Percentiles rank a stretch among this genome's conserved stretches.
phyloP scores from a whole-genome alignment of 2,329 filamentous ascomycete genomes.

The Ophiostoma angusticollis region DNA sequence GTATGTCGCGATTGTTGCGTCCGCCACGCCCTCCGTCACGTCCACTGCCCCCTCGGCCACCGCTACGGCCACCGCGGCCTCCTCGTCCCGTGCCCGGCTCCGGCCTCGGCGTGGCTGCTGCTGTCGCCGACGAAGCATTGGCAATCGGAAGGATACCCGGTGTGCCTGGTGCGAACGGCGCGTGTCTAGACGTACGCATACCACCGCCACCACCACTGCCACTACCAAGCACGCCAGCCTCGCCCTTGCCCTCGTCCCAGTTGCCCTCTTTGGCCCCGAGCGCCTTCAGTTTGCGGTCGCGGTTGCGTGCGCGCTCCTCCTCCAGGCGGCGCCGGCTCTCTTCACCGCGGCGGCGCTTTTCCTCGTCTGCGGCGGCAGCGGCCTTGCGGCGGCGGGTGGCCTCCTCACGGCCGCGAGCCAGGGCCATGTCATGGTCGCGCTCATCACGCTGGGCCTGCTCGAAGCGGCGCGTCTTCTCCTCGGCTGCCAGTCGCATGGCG shows the following conservation, averaged over 20 bases:
- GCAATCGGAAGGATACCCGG: conserved; percentile 6
- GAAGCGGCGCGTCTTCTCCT: conserved; percentile 46
- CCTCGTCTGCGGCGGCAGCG: conserved; percentile 41
- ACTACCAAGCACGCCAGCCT: conserved; percentile 18
- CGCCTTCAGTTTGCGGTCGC: conserved; percentile 48
- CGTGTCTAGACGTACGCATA: conserved; percentile 10
- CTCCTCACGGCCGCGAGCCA: conserved; percentile 44
- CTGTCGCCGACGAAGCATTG: not conserved
- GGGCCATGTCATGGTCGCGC: conserved; percentile 40
- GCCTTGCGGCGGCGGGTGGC: conserved; percentile 27
- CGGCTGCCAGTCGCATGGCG: conserved; percentile 44
- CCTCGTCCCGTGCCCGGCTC: conserved; percentile 15
- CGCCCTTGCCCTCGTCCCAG: conserved; percentile 48
- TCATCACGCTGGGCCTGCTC: conserved; percentile 45
- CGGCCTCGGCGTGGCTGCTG: not conserved
- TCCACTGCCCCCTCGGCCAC: conserved; percentile 22
- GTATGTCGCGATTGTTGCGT: conserved; percentile 11
- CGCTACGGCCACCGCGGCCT: conserved; percentile 20
- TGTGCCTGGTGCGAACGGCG: too few relatives aligned
- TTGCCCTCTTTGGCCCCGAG: conserved; percentile 39
- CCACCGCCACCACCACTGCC: conserved; percentile 11
- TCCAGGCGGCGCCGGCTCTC: conserved; percentile 40
- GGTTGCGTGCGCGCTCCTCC: conserved; percentile 46
- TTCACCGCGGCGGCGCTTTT: conserved; percentile 37
- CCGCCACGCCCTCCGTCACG: conserved; percentile 20